A percentile compares a stretch with the other conserved stretches of the same genome.
phyloP scores from a whole-genome alignment of 192 early-diverging fungal species.

The Dissophora ornata region DNA sequence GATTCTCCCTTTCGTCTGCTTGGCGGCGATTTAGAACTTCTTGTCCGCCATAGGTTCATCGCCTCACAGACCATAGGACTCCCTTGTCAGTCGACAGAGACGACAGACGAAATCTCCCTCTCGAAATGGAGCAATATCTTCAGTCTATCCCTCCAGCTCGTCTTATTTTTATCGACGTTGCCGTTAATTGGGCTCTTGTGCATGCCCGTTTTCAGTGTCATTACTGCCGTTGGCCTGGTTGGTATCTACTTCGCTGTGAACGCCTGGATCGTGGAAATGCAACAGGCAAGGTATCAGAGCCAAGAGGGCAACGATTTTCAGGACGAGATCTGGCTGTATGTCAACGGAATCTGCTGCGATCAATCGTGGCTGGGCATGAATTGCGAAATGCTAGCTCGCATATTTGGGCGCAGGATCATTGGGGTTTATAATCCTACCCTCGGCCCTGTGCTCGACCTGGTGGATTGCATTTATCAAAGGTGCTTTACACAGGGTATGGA shows the following conservation, averaged over 20 bases:
- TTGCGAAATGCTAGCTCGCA: slow-evolving; percentile 1
- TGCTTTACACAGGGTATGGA: not conserved
- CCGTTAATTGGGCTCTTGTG: not conserved
- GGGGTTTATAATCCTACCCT: slow-evolving; percentile 14
- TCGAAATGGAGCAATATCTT: not conserved
- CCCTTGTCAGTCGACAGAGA: too few species aligned
- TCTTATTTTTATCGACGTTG: not conserved
- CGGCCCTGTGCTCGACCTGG: not conserved
- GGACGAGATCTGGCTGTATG: slow-evolving; percentile 3
- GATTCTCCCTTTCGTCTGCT: too few species aligned
- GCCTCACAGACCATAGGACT: too few species aligned
- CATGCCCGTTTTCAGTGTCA: not conserved
- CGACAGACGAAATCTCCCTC: slow-evolving; percentile 9
- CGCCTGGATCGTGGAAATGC: not conserved
- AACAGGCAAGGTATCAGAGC: not conserved
- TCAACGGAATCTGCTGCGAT: slow-evolving; percentile 3
- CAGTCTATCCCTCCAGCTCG: not conserved
- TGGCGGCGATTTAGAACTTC: too few species aligned
- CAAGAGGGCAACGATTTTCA: not conserved
- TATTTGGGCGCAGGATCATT: slow-evolving; percentile 8
- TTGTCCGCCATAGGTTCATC: too few species aligned
- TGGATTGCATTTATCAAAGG: slow-evolving; percentile 1
- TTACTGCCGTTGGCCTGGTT: not conserved
- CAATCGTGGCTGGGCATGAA: slow-evolving; percentile 8
- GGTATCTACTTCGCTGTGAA: not conserved